These are phyloP conservation scores for Arthrobotrys conoides DNA, from an alignment of 2,329 filamentous ascomycete genomes.

Conservation along the genomic window DNA sequence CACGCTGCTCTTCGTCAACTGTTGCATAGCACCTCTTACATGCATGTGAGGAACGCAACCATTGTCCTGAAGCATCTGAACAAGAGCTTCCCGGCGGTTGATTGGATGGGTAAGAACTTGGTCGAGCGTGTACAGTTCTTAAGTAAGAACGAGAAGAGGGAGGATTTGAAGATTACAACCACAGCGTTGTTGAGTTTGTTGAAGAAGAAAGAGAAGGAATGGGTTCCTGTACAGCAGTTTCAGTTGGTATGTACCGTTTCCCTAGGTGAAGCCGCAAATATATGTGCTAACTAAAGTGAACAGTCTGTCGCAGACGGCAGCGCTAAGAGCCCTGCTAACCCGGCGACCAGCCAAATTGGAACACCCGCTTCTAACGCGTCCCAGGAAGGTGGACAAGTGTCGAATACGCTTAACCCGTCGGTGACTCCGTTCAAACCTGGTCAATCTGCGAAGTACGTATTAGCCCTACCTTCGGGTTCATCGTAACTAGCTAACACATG, in stretches of 20 bases:
- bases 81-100: constrained; percentile 87
- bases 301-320: constrained; percentile 58
- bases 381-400: constrained; percentile 31
- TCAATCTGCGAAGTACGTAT: constrained; percentile 56
- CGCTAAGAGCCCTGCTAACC: constrained; percentile 52
- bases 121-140: constrained; percentile 64
- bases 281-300: constrained; percentile 31
- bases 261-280: neutral
- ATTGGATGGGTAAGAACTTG: constrained; percentile 80
- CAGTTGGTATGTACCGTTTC: constrained; percentile 63
- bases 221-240: constrained; percentile 64
- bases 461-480: neutral
- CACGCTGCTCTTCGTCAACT: constrained; percentile 85
- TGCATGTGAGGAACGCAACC: constrained; percentile 97
- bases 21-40: constrained; percentile 85
- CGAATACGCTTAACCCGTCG: constrained; percentile 26
- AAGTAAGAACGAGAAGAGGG: constrained; percentile 64
- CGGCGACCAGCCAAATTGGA: constrained; percentile 44
- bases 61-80: constrained; percentile 86
- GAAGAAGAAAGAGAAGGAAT: constrained; percentile 64
- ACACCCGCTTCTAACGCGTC: constrained; percentile 51
- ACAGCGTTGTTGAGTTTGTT: constrained; percentile 63
- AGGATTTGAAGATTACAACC: constrained; percentile 65
- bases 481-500: constrained; percentile 21
- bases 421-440: constrained; percentile 41